phyloP scores from a whole-genome alignment of 108 stramenopile genomes.

The Skeletonema menzelii region DNA sequence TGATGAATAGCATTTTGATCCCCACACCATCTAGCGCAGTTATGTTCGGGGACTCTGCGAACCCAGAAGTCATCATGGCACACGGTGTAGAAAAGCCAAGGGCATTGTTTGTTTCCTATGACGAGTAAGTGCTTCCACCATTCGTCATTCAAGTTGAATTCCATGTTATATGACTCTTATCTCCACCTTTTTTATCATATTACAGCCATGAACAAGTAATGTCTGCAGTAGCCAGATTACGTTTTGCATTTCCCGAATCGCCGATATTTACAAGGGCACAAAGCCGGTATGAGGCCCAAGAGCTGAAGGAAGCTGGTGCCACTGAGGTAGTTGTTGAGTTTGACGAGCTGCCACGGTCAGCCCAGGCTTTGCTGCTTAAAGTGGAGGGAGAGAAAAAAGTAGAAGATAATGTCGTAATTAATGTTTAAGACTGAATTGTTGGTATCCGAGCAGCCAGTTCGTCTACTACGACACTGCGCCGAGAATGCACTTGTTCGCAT shows the following conservation, averaged over 20 bases:
- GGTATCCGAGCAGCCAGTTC: conserved; percentile 57
- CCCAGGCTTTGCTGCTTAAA: conserved; percentile 37
- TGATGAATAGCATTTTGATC: conserved; percentile 41
- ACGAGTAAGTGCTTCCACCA: conserved; percentile 18
- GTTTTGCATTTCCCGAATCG: conserved; percentile 41
- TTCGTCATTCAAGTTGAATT: background rate
- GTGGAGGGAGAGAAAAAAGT: conserved; percentile 3
- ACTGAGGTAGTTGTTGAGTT: conserved; percentile 63
- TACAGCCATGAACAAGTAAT: conserved; percentile 20
- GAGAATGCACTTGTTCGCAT: background rate
- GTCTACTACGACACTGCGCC: conserved; percentile 62
- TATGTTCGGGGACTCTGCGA: conserved; percentile 60
- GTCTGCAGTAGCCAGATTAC: conserved; percentile 50
- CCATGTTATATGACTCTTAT: background rate
- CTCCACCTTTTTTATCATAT: background rate
- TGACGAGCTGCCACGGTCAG: conserved; percentile 60
- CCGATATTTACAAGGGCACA: conserved; percentile 59
- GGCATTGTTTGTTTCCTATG: conserved; percentile 67
- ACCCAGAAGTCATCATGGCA: conserved; percentile 51
- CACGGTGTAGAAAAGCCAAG: conserved; percentile 56
- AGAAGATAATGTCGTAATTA: background rate
- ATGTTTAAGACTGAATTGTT: conserved; percentile 1
- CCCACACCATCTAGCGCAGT: conserved; percentile 40
- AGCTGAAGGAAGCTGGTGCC: conserved; percentile 52
- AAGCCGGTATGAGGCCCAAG: conserved; percentile 44